A percentile compares a stretch with the other conserved stretches of the same genome.
These are phyloP conservation scores for Chaetomiaceae sp. DNA, from an alignment of 2,329 filamentous ascomycete genomes.

Conservation along the genomic window DNA sequence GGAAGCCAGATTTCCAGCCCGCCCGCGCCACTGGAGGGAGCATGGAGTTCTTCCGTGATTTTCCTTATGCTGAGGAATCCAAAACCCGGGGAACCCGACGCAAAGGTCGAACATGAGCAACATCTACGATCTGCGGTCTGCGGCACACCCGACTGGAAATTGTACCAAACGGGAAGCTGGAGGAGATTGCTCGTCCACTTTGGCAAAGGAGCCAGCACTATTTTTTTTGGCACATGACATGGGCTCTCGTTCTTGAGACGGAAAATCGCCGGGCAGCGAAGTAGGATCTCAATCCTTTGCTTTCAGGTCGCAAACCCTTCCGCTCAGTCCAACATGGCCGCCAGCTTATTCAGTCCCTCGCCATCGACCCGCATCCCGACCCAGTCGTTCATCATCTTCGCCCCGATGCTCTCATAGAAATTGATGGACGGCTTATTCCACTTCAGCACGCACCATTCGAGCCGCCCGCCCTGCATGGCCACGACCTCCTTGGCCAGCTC, in stretches of 20 bases:
- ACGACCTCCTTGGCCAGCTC: slow-evolving; percentile 76
- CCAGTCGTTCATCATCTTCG: slow-evolving; percentile 65
- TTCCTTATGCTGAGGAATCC: slow-evolving; percentile 32
- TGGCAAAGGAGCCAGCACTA: too few species aligned
- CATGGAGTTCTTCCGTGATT: slow-evolving; percentile 46
- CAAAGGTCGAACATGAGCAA: slow-evolving; percentile 6
- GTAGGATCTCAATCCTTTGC: too few species aligned
- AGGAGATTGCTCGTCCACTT: too few species aligned
- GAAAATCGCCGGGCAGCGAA: too few species aligned
- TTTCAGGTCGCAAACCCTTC: too few species aligned
- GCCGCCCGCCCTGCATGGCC: slow-evolving; percentile 64
- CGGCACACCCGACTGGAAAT: too few species aligned
- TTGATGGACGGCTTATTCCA: slow-evolving; percentile 89
- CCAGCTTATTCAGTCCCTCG: slow-evolving; percentile 58
- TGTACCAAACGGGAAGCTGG: too few species aligned
- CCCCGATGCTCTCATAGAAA: slow-evolving; percentile 75
- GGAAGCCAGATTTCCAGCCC: slow-evolving; percentile 30
- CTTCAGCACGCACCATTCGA: slow-evolving; percentile 89
- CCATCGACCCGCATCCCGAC: slow-evolving; percentile 71
- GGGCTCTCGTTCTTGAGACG: too few species aligned
- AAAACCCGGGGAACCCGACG: not conserved
- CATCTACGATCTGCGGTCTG: too few species aligned
- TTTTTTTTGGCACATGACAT: too few species aligned
- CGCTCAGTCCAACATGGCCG: slow-evolving; percentile 37
- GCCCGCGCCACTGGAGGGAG: slow-evolving; percentile 34